Percentiles rank a stretch among this genome's conserved stretches.
These are phyloP conservation scores for Verticillium isaacii DNA, from an alignment of 2,329 filamentous ascomycete species.

Conservation along the genomic window DNA sequence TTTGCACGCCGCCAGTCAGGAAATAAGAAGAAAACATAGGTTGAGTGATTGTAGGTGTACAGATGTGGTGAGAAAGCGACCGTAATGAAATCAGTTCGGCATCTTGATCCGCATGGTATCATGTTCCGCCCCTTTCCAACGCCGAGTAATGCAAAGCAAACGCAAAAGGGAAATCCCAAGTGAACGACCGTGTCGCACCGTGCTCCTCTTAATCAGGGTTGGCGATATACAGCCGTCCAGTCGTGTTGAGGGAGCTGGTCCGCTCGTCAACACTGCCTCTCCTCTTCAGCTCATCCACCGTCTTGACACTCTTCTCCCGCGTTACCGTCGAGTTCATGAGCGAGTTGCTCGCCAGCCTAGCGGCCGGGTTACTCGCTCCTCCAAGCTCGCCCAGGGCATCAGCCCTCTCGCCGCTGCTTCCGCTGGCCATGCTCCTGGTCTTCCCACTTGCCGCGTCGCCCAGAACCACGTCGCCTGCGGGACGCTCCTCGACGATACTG, in stretches of 20 bases:
- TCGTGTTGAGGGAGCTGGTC: constrained; percentile 64
- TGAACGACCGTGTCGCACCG: background rate
- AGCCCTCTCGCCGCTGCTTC: constrained; percentile 55
- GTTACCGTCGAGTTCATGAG: constrained; percentile 52
- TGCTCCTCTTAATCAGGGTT: constrained; percentile 62
- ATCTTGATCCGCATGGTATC: background rate
- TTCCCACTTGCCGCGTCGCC: constrained; percentile 38
- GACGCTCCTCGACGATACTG: constrained; percentile 42
- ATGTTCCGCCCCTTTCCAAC: constrained; percentile 6
- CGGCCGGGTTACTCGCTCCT: constrained; percentile 24
- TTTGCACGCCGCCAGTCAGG: background rate
- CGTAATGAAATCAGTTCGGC: constrained; percentile 1
- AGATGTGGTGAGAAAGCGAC: constrained; percentile 1
- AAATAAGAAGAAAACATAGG: background rate
- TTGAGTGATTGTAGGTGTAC: constrained; percentile 4
- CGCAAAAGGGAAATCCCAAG: background rate
- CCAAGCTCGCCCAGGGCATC: constrained; percentile 55
- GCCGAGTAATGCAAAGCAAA: constrained; percentile 9
- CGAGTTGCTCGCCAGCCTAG: constrained; percentile 54
- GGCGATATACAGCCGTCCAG: constrained; percentile 74
- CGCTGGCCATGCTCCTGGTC: constrained; percentile 47
- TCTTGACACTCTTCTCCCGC: constrained; percentile 62
- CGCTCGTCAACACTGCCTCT: constrained; percentile 81
- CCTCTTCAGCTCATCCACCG: constrained; percentile 66
- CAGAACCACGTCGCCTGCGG: constrained; percentile 13